phyloP scores from a whole-genome alignment of 139 green algal species.

The Microglena sp. region DNA sequence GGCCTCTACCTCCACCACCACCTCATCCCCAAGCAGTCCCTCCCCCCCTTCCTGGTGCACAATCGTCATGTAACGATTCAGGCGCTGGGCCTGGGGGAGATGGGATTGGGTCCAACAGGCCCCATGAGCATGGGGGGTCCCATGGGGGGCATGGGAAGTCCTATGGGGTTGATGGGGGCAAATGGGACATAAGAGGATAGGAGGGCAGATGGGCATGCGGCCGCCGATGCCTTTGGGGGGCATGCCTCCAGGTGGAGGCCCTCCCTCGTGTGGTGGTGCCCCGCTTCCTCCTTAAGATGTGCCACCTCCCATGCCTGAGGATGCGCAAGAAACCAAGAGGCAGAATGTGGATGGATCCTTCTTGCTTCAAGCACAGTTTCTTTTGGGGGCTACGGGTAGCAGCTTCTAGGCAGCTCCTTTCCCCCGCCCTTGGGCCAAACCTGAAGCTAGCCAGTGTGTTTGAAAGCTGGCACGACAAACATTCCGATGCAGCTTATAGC shows the following conservation, averaged over 20 bases:
- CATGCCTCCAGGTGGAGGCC: slow-evolving; percentile 5
- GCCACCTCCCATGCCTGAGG: slow-evolving; percentile 29
- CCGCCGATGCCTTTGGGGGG: slow-evolving; percentile 6
- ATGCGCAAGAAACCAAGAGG: slow-evolving; percentile 47
- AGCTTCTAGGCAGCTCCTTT: no score
- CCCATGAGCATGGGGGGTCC: background rate
- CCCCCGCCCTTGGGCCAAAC: no score
- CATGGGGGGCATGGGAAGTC: background rate
- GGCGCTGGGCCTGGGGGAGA: background rate
- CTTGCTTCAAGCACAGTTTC: no score
- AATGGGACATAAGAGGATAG: slow-evolving; percentile 20
- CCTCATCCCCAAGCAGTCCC: background rate
- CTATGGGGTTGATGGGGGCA: slow-evolving; percentile 9
- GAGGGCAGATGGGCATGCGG: slow-evolving; percentile 1
- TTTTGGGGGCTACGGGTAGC: no score
- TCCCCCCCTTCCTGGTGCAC: background rate
- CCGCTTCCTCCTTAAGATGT: slow-evolving; percentile 21
- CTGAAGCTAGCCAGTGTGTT: no score
- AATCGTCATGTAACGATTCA: background rate
- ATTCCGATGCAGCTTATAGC: no score
- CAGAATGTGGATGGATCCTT: slow-evolving; percentile 31
- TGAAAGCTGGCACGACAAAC: no score
- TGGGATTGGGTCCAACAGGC: background rate
- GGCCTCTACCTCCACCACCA: background rate
- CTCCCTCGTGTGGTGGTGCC: background rate